Evolutionary conservation across 352 stramenopile genomes (phyloP).

Genomic region (Phytophthora brassicae): DNA sequence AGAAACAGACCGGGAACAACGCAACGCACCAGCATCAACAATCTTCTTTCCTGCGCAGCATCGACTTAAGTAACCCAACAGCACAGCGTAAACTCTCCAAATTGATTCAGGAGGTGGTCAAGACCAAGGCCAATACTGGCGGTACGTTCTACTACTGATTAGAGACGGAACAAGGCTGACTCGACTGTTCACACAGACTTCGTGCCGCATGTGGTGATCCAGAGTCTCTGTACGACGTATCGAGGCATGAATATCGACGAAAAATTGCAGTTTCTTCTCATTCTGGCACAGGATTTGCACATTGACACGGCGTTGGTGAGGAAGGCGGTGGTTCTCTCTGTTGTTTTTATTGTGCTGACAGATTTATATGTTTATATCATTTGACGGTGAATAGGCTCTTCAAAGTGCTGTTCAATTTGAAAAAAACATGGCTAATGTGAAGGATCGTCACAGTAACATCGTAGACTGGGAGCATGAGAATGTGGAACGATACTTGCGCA

Average conservation of each 20-base stretch:
- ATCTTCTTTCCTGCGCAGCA: conserved; percentile 50
- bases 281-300: conserved; percentile 73
- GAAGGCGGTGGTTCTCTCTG: too few species aligned
- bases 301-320: conserved; percentile 54
- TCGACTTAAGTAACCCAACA: conserved; percentile 45
- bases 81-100: conserved; percentile 59
- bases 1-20: too few species aligned
- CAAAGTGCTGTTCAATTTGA: conserved; percentile 59
- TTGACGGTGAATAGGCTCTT: conserved; percentile 20
- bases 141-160: conserved; percentile 33
- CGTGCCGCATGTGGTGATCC: conserved; percentile 73
- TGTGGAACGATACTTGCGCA: conserved; percentile 77
- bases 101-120: conserved; percentile 69
- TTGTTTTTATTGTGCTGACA: neutral
- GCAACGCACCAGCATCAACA: conserved; percentile 24
- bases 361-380: neutral
- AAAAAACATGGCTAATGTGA: conserved; percentile 53
- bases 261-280: conserved; percentile 83
- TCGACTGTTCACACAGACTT: too few species aligned
- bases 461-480: conserved; percentile 73
- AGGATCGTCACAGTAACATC: conserved; percentile 27
- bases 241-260: conserved; percentile 66
- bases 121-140: conserved; percentile 63
- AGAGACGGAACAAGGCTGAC: too few species aligned
- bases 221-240: conserved; percentile 67